phyloP scores from a whole-genome alignment of 2,329 filamentous ascomycete species.

The Hypoxylon sp. region DNA sequence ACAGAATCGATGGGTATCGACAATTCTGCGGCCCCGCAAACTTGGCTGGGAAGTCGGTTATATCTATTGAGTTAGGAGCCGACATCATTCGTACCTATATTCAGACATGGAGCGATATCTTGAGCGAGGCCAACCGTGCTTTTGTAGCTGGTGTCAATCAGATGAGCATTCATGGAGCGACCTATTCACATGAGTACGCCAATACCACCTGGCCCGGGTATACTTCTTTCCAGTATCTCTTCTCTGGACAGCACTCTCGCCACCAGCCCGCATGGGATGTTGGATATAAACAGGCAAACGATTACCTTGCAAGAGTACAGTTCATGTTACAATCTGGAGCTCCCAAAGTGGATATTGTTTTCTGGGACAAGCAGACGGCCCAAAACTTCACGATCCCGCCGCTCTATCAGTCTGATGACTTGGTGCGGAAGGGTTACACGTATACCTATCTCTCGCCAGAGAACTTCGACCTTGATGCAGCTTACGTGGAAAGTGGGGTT shows the following conservation, averaged over 20 bases:
- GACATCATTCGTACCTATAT: background rate
- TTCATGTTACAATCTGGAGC: background rate
- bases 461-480: background rate
- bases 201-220: background rate
- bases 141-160: background rate
- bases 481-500: background rate
- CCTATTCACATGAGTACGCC: background rate
- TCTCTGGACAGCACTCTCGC: background rate
- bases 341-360: background rate
- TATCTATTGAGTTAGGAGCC: background rate
- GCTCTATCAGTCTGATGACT: background rate
- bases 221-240: background rate
- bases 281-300: background rate
- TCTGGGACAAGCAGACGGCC: background rate
- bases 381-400: background rate
- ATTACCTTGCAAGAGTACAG: background rate
- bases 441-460: background rate
- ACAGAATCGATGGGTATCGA: background rate
- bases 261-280: background rate
- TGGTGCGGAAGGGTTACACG: background rate
- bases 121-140: background rate
- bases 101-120: background rate
- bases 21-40: slow-evolving; percentile 1
- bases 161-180: background rate
- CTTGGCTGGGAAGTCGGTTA: background rate